phyloP scores from a whole-genome alignment of 371 early-diverging fungal genomes.

The Coemansia sp. region DNA sequence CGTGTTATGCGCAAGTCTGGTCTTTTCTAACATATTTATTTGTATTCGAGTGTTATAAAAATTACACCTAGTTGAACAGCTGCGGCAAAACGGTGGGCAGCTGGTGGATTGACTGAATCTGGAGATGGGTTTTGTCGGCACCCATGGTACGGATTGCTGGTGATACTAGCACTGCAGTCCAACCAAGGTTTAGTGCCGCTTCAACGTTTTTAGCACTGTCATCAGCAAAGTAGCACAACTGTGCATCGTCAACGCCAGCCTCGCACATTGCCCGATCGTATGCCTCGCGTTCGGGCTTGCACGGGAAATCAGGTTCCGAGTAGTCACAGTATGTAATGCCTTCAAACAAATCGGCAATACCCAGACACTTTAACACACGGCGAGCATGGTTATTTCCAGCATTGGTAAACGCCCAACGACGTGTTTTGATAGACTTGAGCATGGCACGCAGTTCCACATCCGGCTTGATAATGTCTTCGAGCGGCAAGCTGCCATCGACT shows the following conservation, averaged over 20 bases:
- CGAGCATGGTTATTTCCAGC: conserved; percentile 74
- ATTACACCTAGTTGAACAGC: conserved; percentile 43
- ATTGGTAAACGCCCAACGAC: conserved; percentile 85
- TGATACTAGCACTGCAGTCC: conserved; percentile 68
- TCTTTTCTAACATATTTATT: conserved; percentile 24
- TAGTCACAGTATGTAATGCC: conserved; percentile 81
- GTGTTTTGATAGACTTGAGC: conserved; percentile 57
- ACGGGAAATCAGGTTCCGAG: conserved; percentile 63
- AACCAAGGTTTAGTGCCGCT: conserved; percentile 64
- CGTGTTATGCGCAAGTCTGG: conserved; percentile 60
- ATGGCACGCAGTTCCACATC: conserved; percentile 66
- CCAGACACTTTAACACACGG: conserved; percentile 64
- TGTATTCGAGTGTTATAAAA: background rate
- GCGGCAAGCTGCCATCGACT: conserved; percentile 72
- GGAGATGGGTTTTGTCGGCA: conserved; percentile 12
- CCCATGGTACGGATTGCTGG: conserved; percentile 33
- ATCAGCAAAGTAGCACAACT: conserved; percentile 72
- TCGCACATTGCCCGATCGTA: conserved; percentile 69
- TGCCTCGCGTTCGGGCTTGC: conserved; percentile 69
- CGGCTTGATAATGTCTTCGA: conserved; percentile 63
- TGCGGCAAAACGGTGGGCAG: conserved; percentile 62
- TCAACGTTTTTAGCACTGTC: conserved; percentile 69
- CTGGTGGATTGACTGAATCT: conserved; percentile 62
- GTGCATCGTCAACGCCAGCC: conserved; percentile 61
- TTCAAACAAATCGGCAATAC: conserved; percentile 73